These are phyloP conservation scores for Juglanconis juglandina DNA, from an alignment of 2,329 filamentous ascomycete species.

Conservation along the genomic window DNA sequence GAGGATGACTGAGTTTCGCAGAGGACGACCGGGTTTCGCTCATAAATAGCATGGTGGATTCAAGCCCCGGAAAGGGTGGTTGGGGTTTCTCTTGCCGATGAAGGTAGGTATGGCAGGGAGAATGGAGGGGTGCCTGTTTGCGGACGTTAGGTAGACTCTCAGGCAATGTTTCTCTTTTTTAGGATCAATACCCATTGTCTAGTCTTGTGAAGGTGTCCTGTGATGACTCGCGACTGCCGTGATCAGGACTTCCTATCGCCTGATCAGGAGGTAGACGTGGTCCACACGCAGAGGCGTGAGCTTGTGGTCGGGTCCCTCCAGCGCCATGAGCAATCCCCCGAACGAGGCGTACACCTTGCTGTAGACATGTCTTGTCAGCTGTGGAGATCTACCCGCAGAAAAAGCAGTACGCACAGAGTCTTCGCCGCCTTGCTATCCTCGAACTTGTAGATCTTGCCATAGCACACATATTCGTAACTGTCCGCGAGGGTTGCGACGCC, in stretches of 20 bases:
- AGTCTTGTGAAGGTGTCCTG: neutral
- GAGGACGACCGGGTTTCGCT: neutral
- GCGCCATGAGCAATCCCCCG: conserved; percentile 82
- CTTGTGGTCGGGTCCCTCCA: conserved; percentile 95
- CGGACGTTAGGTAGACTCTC: conserved; percentile 6
- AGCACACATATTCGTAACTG: conserved; percentile 82
- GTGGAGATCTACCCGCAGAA: neutral
- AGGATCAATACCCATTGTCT: conserved; percentile 9
- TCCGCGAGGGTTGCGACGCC: conserved; percentile 66
- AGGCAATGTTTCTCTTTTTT: neutral
- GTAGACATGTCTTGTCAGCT: conserved; percentile 14
- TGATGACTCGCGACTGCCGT: neutral
- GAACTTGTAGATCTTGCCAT: conserved; percentile 86
- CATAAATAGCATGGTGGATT: neutral
- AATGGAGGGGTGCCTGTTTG: neutral
- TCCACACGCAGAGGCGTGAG: conserved; percentile 88
- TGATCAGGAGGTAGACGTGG: conserved; percentile 87
- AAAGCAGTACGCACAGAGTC: conserved; percentile 66
- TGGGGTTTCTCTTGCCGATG: neutral
- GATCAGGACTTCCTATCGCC: conserved; percentile 60
- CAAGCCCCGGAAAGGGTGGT: neutral
- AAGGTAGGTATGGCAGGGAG: neutral
- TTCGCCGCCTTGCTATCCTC: conserved; percentile 76
- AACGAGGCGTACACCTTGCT: conserved; percentile 95
- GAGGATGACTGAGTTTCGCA: conserved; percentile 3